Percentiles rank a stretch among this genome's conserved stretches.
Conservation (phyloP, 768 basidiomycete genomes). For the Chalciporus sphaerocephalus region DNA sequence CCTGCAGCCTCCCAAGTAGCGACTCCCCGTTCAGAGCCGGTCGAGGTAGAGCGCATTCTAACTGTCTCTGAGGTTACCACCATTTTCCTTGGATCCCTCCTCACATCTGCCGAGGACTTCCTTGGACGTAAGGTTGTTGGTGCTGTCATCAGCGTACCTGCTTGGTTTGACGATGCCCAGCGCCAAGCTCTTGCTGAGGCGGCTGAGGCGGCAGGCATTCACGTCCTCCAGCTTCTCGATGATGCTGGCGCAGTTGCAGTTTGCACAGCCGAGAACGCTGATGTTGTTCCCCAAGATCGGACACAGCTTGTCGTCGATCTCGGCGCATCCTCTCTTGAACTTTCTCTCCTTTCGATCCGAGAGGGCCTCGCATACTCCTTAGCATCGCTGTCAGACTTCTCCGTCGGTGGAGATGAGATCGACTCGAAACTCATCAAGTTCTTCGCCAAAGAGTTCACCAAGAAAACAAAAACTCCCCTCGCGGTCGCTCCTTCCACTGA, state of each 20-base stretch:
- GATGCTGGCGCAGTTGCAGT: slow-evolving; percentile 73
- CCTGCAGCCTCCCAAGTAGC: slow-evolving; percentile 64
- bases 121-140: slow-evolving; percentile 74
- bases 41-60: slow-evolving; percentile 61
- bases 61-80: slow-evolving; percentile 80
- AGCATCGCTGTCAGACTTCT: slow-evolving; percentile 42
- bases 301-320: slow-evolving; percentile 80
- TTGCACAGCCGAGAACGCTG: slow-evolving; percentile 45
- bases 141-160: slow-evolving; percentile 80
- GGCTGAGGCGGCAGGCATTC: slow-evolving; percentile 75
- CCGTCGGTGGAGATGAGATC: slow-evolving; percentile 64
- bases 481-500: slow-evolving; percentile 57
- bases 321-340: slow-evolving; percentile 66
- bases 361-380: slow-evolving; percentile 69
- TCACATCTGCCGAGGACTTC: slow-evolving; percentile 87
- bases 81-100: slow-evolving; percentile 79
- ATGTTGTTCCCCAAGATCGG: slow-evolving; percentile 51
- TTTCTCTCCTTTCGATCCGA: slow-evolving; percentile 69
- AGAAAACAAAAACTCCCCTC: slow-evolving; percentile 83
- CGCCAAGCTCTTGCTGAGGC: slow-evolving; percentile 67
- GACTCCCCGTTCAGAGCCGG: slow-evolving; percentile 72
- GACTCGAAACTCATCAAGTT: slow-evolving; percentile 82
- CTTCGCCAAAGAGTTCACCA: slow-evolving; percentile 94
- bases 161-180: slow-evolving; percentile 68
- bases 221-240: slow-evolving; percentile 81